Conservation (phyloP, 2,329 filamentous ascomycete species). For the Ascochyta clinopodiicola region DNA sequence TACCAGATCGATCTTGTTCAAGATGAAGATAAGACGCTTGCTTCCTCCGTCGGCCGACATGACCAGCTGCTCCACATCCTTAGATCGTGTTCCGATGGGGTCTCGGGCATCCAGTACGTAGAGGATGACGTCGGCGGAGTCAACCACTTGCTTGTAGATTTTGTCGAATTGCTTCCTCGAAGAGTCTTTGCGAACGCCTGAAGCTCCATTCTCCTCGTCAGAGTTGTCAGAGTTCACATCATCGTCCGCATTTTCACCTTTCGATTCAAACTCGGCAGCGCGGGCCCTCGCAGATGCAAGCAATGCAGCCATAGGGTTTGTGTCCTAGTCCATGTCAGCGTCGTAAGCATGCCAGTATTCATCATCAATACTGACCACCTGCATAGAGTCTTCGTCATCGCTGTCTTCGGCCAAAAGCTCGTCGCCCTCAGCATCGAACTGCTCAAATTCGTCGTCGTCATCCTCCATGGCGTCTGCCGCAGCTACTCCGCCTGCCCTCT, state of each 20-base stretch:
- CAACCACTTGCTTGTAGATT: slow-evolving; percentile 91
- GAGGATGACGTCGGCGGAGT: slow-evolving; percentile 86
- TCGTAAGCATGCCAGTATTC: not conserved
- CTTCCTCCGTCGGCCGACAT: slow-evolving; percentile 84
- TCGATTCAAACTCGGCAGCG: slow-evolving; percentile 75
- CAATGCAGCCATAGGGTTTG: slow-evolving; percentile 91
- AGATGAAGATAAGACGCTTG: slow-evolving; percentile 86
- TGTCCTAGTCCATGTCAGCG: slow-evolving; percentile 54
- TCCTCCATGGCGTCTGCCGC: slow-evolving; percentile 46
- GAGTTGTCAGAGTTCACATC: slow-evolving; percentile 62
- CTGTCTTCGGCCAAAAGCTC: slow-evolving; percentile 57
- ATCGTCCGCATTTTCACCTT: slow-evolving; percentile 65
- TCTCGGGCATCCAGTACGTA: slow-evolving; percentile 94
- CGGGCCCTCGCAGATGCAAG: slow-evolving; percentile 82
- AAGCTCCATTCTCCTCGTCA: slow-evolving; percentile 49
- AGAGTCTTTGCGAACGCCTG: slow-evolving; percentile 57
- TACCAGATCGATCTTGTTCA: slow-evolving; percentile 96
- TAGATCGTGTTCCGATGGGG: slow-evolving; percentile 87
- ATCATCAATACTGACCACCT: slow-evolving; percentile 51
- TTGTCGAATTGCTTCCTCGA: slow-evolving; percentile 93
- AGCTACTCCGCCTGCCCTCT: slow-evolving; percentile 47
- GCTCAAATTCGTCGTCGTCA: slow-evolving; percentile 43
- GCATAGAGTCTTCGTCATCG: slow-evolving; percentile 64
- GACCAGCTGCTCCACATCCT: slow-evolving; percentile 87
- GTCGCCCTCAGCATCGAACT: slow-evolving; percentile 60